A percentile compares a stretch with the other conserved stretches of the same genome.
These are phyloP conservation scores for Acanthamoeba castellanii DNA, from an alignment of 208 protist genomes.

Conservation along the genomic window DNA sequence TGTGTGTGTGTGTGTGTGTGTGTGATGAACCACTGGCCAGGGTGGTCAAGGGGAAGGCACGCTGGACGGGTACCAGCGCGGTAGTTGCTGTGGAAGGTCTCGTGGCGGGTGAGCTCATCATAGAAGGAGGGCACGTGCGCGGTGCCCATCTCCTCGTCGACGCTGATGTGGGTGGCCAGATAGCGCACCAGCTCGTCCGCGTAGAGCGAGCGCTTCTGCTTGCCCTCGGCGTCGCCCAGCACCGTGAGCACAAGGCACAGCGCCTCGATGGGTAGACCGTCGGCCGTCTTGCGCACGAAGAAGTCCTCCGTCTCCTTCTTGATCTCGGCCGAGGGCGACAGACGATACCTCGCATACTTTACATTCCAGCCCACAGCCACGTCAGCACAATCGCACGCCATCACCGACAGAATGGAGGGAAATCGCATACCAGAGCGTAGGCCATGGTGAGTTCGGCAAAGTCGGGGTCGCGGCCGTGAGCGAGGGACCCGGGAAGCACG, in stretches of 20 bases:
- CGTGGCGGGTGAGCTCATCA: slow-evolving; percentile 62
- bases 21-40: background rate
- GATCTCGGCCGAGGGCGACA: slow-evolving; percentile 12
- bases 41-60: background rate
- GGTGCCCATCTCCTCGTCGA: slow-evolving; percentile 28
- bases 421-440: slow-evolving; percentile 49
- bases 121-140: slow-evolving; percentile 68
- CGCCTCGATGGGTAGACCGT: slow-evolving; percentile 62
- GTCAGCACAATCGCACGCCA: background rate
- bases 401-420: too few relatives aligned
- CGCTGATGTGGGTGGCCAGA: slow-evolving; percentile 38
- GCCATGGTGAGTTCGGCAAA: background rate
- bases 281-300: slow-evolving; percentile 28
- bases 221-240: slow-evolving; percentile 10
- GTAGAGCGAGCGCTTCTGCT: slow-evolving; percentile 24
- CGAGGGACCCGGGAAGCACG: background rate
- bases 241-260: slow-evolving; percentile 42
- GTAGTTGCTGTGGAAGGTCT: slow-evolving; percentile 68
- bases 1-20: background rate
- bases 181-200: slow-evolving; percentile 65
- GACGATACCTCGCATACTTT: slow-evolving; percentile 52
- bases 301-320: slow-evolving; percentile 65
- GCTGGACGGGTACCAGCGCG: background rate
- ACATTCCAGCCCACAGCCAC: background rate
- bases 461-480: background rate